These are phyloP conservation scores for Apophysomyces variabilis DNA, from an alignment of 371 early-diverging fungal genomes.

Conservation along the genomic window DNA sequence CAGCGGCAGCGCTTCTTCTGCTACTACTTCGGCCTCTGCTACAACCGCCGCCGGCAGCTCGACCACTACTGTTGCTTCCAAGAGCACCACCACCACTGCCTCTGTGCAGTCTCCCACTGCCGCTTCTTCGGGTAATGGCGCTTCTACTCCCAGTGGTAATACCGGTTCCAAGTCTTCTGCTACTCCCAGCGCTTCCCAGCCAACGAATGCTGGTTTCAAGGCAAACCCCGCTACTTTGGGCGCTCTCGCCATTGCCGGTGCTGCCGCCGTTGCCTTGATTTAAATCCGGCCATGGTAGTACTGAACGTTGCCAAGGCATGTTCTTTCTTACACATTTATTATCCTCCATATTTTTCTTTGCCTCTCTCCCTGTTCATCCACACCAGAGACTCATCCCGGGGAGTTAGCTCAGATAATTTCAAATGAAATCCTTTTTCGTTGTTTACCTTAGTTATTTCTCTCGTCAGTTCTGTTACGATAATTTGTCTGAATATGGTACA, in stretches of 20 bases:
- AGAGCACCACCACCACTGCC: background rate
- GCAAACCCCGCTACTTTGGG: conserved; percentile 23
- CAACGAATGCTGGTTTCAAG: conserved; percentile 23
- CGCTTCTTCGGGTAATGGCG: background rate
- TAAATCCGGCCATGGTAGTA: conserved; percentile 1
- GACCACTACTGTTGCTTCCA: background rate
- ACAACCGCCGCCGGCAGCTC: conserved; percentile 15
- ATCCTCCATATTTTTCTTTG: no score
- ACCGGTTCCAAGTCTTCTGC: background rate
- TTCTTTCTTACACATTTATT: background rate
- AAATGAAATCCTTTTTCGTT: no score
- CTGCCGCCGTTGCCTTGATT: conserved; percentile 21
- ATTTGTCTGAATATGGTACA: conserved; percentile 4
- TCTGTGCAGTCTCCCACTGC: background rate
- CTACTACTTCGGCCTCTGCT: conserved; percentile 7
- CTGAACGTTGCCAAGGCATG: conserved; percentile 1
- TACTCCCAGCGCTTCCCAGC: conserved; percentile 7
- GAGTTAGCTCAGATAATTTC: no score
- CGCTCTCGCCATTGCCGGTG: conserved; percentile 35
- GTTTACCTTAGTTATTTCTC: no score
- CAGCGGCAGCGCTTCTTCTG: conserved; percentile 6
- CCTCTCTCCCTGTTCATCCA: no score
- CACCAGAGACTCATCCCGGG: no score
- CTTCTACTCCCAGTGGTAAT: conserved; percentile 7
- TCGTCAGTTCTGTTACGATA: background rate